Conservation (phyloP, 1,284 basidiomycete genomes). For the Fomes fomentarius region DNA sequence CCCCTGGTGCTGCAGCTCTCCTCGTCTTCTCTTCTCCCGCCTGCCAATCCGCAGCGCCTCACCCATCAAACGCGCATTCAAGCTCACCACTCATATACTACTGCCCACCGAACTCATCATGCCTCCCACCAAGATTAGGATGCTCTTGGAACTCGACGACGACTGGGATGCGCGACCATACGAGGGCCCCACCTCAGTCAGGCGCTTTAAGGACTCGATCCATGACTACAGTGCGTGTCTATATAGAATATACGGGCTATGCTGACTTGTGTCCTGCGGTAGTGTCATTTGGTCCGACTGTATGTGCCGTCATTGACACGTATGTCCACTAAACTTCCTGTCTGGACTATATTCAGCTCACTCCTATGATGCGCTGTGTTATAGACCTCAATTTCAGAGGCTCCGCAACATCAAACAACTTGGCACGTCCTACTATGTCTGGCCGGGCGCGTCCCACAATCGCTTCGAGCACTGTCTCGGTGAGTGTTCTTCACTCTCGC, state of each 20-base stretch:
- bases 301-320: constrained; percentile 48
- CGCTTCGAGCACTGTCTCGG: constrained; percentile 82
- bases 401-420: constrained; percentile 77
- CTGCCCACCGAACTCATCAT: neutral
- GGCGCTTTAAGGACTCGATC: constrained; percentile 30
- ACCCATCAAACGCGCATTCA: no score
- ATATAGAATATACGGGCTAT: no score
- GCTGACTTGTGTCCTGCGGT: neutral
- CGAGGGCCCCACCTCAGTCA: constrained; percentile 14
- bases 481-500: constrained; percentile 32
- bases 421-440: constrained; percentile 74
- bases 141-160: constrained; percentile 23
- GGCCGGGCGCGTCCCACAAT: constrained; percentile 76
- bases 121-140: constrained; percentile 3
- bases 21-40: neutral
- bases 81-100: no score
- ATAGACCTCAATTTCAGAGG: constrained; percentile 74
- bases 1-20: neutral
- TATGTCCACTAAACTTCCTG: constrained; percentile 26
- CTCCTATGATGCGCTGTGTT: neutral
- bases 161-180: constrained; percentile 3
- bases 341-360: neutral
- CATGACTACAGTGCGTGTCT: constrained; percentile 49
- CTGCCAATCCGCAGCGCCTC: neutral
- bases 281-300: constrained; percentile 41